Evolutionary conservation across 805 yeast species (phyloP), one percentile per base, ranked within the genome.

Genomic region (Schwanniomyces pseudopolymorphus): DNA sequence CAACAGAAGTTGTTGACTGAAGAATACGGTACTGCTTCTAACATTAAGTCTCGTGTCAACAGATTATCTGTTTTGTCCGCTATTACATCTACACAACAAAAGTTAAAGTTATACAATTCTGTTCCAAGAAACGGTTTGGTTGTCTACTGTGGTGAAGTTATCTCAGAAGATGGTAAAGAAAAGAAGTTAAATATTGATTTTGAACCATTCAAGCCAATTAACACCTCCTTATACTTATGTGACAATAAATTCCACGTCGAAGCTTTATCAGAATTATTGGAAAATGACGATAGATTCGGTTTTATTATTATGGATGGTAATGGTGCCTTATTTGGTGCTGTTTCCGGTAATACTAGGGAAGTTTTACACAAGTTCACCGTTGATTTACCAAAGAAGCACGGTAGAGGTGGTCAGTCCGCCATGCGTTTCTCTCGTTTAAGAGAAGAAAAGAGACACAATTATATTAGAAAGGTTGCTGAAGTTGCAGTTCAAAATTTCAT

Each of bases 331-430:
- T 94, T 94, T 59, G 99, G 99, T 72, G 80, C 95, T 16, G 83
- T 94, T 46, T 84, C 95, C 39, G 99, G 99, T 68, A 94, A 94
- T 75, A 91, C 96, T 40, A 86, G 99, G 77, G 97, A 94, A 52
- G 89, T 94, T 39, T 77, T 94, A 63, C 96, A 92, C 72, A 94
- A 94, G 72, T 94, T 94, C 73, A 87, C 77, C 1, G 99, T 94
- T 46, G 99, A 94, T 70, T 78, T 94, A 60, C 99, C 99, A 60
- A 94, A 94, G 78, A 94, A 94, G 89, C 99, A 94, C 79, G 99
- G 99, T 63, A 87, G 99, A 81, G 99, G 99, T 87, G 99, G 99
- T 86, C 99, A 94, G 77, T 94, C 99, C 52, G 99, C 99, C 39
- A 67, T 94, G 58, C 98, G 99, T 89, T 94, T 94, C 78, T 85